These are phyloP conservation scores for Entomortierella parvispora DNA, from an alignment of 192 early-diverging fungal genomes.

Conservation along the genomic window DNA sequence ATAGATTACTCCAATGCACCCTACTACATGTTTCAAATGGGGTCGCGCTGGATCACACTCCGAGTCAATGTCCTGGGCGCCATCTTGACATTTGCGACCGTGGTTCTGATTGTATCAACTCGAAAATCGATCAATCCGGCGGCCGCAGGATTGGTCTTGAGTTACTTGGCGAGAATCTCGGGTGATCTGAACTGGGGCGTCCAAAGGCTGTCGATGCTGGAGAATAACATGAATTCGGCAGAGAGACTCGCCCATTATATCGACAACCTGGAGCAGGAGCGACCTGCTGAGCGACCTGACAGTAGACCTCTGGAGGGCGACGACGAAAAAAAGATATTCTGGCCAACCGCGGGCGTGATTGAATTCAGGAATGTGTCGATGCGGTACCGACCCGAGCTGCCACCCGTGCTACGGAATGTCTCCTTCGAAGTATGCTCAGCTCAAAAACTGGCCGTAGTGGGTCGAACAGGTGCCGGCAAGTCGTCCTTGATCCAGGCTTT, in stretches of 20 bases:
- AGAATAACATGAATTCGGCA: conserved; percentile 30
- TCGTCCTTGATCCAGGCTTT: conserved; percentile 77
- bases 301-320: not conserved
- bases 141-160: conserved; percentile 68
- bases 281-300: conserved; percentile 6
- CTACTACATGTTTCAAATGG: conserved; percentile 78
- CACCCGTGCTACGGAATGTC: conserved; percentile 69
- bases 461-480: conserved; percentile 76
- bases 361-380: conserved; percentile 72
- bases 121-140: conserved; percentile 74
- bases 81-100: conserved; percentile 80
- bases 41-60: conserved; percentile 72
- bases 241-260: conserved; percentile 14
- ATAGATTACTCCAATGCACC: conserved; percentile 81
- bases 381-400: conserved; percentile 71
- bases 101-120: conserved; percentile 72
- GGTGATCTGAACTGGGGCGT: conserved; percentile 71
- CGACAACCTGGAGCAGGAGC: conserved; percentile 13
- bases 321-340: conserved; percentile 33
- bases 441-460: conserved; percentile 68
- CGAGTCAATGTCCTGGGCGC: conserved; percentile 81
- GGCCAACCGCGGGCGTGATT: conserved; percentile 78
- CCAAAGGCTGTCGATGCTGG: conserved; percentile 68
- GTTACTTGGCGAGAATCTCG: conserved; percentile 75
- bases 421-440: conserved; percentile 59